These are phyloP conservation scores for Cucumis sativus DNA, from an alignment of 306 rosid species.

Conservation along the genomic window Cucumber_9930_V3 NC_026657.2:39642001-39642500, in stretches of 20 bases:
- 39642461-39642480: not conserved
- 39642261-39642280: not conserved
- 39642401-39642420: not conserved
- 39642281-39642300: not conserved
- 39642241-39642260: constrained; percentile 2
- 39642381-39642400: not conserved
- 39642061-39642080: not conserved
- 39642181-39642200: not conserved
- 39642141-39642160: not conserved
- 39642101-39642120: not conserved
- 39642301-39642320: not conserved
- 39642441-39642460: not conserved
- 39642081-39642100: constrained; percentile 1
- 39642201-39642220: not conserved
- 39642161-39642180: not conserved
- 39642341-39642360: constrained; percentile 1
- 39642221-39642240: not conserved
- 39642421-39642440: not conserved
- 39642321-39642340: not conserved
- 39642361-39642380: not conserved
- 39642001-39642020: not conserved
- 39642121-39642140: not conserved
- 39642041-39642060: not conserved
- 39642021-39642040: no score
- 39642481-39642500: not conserved